Percentiles rank a stretch among this genome's conserved stretches.
phyloP scores from a whole-genome alignment of 305 asterid genomes.

The Withania somnifera region DNA sequence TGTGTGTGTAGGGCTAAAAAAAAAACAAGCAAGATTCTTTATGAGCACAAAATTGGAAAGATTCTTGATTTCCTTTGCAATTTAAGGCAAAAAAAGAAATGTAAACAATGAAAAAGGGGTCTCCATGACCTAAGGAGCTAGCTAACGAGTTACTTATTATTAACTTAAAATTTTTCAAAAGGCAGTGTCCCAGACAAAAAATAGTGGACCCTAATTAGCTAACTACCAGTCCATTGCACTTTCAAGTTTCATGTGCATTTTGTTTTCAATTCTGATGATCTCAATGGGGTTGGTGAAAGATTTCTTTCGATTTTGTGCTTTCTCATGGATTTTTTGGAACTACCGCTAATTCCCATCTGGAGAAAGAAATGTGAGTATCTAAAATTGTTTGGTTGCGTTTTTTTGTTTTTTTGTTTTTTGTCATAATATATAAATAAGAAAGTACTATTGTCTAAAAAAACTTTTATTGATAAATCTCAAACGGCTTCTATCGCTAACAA shows the following conservation, averaged over 20 bases:
- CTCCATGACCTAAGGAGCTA: constrained; percentile 34
- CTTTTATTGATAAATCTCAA: too few relatives aligned
- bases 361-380: not conserved
- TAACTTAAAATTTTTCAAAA: not conserved
- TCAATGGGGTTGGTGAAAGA: constrained; percentile 32
- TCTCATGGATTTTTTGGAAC: not conserved
- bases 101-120: constrained; percentile 4
- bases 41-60: not conserved
- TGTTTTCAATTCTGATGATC: constrained; percentile 7
- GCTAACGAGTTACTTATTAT: not conserved
- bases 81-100: constrained; percentile 9
- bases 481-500: too few relatives aligned
- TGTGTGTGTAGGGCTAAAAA: not conserved
- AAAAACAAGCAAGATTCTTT: not conserved
- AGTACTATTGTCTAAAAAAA: too few relatives aligned
- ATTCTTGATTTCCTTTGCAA: constrained; percentile 13
- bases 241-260: constrained; percentile 10
- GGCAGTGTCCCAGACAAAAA: constrained; percentile 8
- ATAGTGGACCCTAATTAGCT: constrained; percentile 18
- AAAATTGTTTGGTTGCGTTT: not conserved
- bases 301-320: constrained; percentile 11
- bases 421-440: not conserved
- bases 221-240: constrained; percentile 13
- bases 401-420: not conserved
- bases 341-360: not conserved